Percentiles rank a stretch among this genome's conserved stretches.
Conservation (phyloP, 495 filamentous ascomycete species). For the Penicillium turbatum region DNA sequence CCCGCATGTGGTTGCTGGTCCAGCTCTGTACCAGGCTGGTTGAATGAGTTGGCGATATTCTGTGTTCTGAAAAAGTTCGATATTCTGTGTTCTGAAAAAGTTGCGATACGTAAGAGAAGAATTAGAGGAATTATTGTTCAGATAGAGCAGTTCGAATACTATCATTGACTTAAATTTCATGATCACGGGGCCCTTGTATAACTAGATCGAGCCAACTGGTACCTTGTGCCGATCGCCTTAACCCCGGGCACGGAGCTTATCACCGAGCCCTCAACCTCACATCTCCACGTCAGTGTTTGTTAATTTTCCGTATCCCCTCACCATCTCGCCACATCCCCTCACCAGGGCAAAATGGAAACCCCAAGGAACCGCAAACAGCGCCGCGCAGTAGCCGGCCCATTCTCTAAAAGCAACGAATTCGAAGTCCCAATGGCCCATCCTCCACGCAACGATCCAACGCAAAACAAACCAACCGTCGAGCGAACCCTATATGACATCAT, state of each 20-base stretch:
- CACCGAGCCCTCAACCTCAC: constrained; percentile 14
- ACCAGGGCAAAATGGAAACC: constrained; percentile 23
- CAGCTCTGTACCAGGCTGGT: constrained; percentile 75
- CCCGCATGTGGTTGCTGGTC: constrained; percentile 68
- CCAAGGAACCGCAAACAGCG: constrained; percentile 49
- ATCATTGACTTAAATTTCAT: too few species aligned
- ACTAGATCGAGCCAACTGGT: too few species aligned
- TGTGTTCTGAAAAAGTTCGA: neutral
- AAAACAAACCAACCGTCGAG: constrained; percentile 27
- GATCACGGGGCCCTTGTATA: too few species aligned
- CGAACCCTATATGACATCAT: constrained; percentile 51
- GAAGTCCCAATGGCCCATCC: constrained; percentile 40
- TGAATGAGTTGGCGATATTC: constrained; percentile 33
- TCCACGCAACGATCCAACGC: constrained; percentile 23
- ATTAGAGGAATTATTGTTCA: neutral
- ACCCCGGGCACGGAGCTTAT: constrained; percentile 7
- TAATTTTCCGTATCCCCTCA: neutral
- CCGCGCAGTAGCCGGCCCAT: constrained; percentile 35
- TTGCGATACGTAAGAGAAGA: neutral
- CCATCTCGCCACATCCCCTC: neutral
- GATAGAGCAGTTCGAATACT: too few species aligned
- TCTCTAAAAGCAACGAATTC: neutral
- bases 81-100: neutral
- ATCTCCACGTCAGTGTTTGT: constrained; percentile 16
- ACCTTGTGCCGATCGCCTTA: neutral